Conservation (phyloP, 495 filamentous ascomycete genomes). For the Penicillium steckii region DNA sequence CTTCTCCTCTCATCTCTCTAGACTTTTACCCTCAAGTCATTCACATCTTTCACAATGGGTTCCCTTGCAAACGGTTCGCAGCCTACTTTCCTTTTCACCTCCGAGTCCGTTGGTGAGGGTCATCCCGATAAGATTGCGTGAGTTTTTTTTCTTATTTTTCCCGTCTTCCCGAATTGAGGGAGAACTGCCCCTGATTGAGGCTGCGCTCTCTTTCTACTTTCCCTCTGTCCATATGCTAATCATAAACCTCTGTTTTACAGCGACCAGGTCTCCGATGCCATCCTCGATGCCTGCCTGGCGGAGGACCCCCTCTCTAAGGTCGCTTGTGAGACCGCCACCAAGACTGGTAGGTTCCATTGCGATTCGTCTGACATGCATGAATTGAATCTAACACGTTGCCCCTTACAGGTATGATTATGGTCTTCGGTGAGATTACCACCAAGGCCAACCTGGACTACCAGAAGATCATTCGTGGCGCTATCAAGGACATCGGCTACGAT, state of each 20-base stretch:
- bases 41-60: constrained; percentile 55
- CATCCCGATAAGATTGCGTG: constrained; percentile 97
- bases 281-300: constrained; percentile 94
- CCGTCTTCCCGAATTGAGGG: constrained; percentile 5
- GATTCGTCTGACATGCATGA: neutral
- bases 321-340: constrained; percentile 98
- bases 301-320: constrained; percentile 97
- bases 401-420: constrained; percentile 83
- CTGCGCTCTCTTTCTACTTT: neutral
- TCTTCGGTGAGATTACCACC: constrained; percentile 99
- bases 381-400: constrained; percentile 17
- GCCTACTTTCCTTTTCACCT: constrained; percentile 96
- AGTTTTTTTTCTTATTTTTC: constrained; percentile 26
- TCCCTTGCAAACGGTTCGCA: constrained; percentile 53
- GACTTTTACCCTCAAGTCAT: constrained; percentile 12
- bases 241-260: constrained; percentile 31
- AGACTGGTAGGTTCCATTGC: constrained; percentile 66
- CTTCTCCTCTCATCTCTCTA: constrained; percentile 16
- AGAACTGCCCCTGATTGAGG: neutral
- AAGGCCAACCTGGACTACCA: constrained; percentile 95
- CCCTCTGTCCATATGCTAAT: constrained; percentile 10
- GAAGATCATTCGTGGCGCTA: constrained; percentile 89
- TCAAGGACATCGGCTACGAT: constrained; percentile 99
- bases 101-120: constrained; percentile 96
- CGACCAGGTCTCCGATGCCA: constrained; percentile 97